Conservation (phyloP, 345 rosid genomes). For the Gossypium raimondii region DNA sequence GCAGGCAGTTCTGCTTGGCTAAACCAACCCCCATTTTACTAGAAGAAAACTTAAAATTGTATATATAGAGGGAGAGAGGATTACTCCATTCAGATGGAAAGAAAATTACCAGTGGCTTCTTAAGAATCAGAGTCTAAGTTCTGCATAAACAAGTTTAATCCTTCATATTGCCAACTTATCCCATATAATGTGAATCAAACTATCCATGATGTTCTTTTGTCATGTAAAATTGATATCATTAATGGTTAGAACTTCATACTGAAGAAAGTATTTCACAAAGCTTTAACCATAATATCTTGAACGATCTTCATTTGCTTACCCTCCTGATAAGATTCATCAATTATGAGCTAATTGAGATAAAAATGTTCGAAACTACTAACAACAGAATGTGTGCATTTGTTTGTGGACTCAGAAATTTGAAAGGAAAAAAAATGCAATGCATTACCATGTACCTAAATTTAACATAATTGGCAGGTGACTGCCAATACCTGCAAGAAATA, state of each 20-base stretch:
- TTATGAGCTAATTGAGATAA: not conserved
- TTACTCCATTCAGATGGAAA: not conserved
- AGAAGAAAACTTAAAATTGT: not conserved
- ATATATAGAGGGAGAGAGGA: not conserved
- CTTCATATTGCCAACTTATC: not conserved
- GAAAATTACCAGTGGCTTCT: not conserved
- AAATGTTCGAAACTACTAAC: not conserved
- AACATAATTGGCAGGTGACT: not conserved
- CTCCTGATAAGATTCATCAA: not conserved
- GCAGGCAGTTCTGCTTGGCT: slow-evolving; percentile 23
- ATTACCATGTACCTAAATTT: not conserved
- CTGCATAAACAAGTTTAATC: not conserved
- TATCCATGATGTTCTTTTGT: not conserved
- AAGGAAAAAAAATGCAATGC: not conserved
- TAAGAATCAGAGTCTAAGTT: not conserved
- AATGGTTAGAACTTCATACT: not conserved
- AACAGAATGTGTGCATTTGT: not conserved
- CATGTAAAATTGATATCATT: not conserved
- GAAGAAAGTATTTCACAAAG: not conserved
- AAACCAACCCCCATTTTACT: slow-evolving; percentile 32
- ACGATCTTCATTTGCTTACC: not conserved
- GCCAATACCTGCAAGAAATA: not conserved
- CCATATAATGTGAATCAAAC: not conserved
- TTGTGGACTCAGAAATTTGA: not conserved
- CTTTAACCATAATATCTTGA: not conserved